Percentiles rank a stretch among this genome's conserved stretches.
Conservation (phyloP, 495 filamentous ascomycete species). For the Neurospora sp. region DNA sequence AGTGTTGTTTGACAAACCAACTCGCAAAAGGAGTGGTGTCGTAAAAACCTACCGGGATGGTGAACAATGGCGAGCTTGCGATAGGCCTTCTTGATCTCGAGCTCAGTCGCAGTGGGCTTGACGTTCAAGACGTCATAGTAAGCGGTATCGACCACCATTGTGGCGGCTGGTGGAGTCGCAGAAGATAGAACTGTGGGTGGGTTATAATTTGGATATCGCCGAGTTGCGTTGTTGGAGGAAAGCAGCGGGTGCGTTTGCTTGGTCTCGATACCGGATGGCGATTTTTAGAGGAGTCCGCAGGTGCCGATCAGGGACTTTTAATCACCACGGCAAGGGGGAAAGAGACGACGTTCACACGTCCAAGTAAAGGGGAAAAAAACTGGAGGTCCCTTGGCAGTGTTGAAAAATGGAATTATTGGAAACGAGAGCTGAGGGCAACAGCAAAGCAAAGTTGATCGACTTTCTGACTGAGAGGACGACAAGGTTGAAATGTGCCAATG, state of each 20-base stretch:
- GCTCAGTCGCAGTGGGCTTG: slow-evolving; percentile 75
- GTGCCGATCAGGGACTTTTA: neutral
- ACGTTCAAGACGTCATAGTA: slow-evolving; percentile 93
- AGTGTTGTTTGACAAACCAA: neutral
- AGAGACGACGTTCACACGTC: neutral
- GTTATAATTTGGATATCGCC: neutral
- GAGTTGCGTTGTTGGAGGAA: neutral
- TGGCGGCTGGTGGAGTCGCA: slow-evolving; percentile 6
- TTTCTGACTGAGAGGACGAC: neutral
- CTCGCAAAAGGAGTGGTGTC: slow-evolving; percentile 2
- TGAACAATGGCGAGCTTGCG: slow-evolving; percentile 80
- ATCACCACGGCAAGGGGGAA: neutral
- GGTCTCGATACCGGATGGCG: neutral
- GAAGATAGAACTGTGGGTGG: slow-evolving; percentile 1
- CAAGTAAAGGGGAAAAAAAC: neutral
- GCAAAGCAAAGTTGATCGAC: slow-evolving; percentile 1
- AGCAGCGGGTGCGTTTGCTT: neutral
- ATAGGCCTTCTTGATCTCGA: slow-evolving; percentile 99
- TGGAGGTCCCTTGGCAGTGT: neutral
- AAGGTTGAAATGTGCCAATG: neutral
- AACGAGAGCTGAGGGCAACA: neutral
- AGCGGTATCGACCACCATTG: slow-evolving; percentile 73
- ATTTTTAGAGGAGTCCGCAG: neutral
- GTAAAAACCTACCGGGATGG: slow-evolving; percentile 46
- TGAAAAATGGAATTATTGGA: neutral